A percentile compares a stretch with the other conserved stretches of the same genome.
phyloP scores from a whole-genome alignment of 352 stramenopile species.

The Aphanomyces invadans region DNA sequence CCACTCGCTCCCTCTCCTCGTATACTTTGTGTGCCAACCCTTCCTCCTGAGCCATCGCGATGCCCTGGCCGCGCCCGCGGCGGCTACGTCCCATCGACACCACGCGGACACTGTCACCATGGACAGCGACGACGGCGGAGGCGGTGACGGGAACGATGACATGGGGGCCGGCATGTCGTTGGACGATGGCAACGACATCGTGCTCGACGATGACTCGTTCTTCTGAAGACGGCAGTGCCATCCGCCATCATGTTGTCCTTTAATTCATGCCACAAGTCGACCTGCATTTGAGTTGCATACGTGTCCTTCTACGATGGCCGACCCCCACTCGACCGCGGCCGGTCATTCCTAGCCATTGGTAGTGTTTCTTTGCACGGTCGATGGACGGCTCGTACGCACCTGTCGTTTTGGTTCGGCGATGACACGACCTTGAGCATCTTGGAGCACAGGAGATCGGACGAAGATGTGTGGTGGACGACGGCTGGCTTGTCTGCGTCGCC shows the following conservation, averaged over 20 bases:
- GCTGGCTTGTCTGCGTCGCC: slow-evolving; percentile 41
- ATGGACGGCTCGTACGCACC: neutral
- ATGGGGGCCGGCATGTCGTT: slow-evolving; percentile 6
- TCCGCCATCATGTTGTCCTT: neutral
- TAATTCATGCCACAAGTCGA: no score
- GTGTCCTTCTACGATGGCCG: no score
- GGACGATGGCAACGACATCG: slow-evolving; percentile 7
- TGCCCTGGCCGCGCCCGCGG: no score
- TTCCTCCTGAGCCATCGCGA: neutral
- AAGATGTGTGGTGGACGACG: neutral
- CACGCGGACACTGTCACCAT: neutral
- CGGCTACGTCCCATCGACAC: neutral
- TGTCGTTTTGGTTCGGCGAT: neutral
- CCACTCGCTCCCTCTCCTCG: slow-evolving; percentile 70
- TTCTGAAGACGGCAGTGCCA: neutral
- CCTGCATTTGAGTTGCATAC: no score
- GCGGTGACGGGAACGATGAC: neutral
- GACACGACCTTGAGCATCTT: neutral
- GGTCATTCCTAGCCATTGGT: neutral
- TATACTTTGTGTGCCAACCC: slow-evolving; percentile 33
- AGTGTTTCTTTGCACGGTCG: no score
- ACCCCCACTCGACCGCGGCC: slow-evolving; percentile 7
- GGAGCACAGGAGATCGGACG: neutral
- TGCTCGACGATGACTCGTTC: slow-evolving; percentile 14
- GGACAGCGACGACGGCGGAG: neutral